Percentiles rank a stretch among this genome's conserved stretches.
phyloP scores from a whole-genome alignment of 768 basidiomycete species.

The Suillus subaureus region DNA sequence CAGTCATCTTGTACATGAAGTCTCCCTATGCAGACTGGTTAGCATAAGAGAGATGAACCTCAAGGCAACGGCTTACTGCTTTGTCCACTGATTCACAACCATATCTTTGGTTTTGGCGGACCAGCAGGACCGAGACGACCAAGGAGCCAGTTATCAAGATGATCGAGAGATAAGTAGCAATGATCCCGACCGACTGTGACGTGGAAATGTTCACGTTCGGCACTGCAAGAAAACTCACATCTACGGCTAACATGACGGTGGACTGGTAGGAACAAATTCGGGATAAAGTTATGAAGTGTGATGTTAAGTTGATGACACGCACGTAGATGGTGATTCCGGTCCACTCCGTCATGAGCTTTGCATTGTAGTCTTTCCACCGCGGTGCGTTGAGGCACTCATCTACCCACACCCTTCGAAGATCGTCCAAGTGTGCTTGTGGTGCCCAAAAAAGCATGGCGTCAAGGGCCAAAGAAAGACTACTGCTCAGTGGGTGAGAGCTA shows the following conservation, averaged over 20 bases:
- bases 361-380: conserved; percentile 25
- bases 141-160: conserved; percentile 14
- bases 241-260: conserved; percentile 36
- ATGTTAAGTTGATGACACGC: neutral
- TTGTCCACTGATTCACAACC: conserved; percentile 34
- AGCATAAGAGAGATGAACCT: neutral
- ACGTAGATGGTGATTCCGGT: conserved; percentile 16
- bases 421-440: conserved; percentile 35
- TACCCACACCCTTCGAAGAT: conserved; percentile 13
- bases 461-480: conserved; percentile 5
- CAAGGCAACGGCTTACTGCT: conserved; percentile 34
- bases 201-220: conserved; percentile 32
- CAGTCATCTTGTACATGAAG: conserved; percentile 15
- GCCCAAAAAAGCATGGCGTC: conserved; percentile 11
- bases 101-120: conserved; percentile 35
- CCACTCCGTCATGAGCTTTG: conserved; percentile 20
- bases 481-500: conserved; percentile 1
- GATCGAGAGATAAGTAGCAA: conserved; percentile 13
- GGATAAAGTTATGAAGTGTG: neutral
- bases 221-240: conserved; percentile 38
- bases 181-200: conserved; percentile 1
- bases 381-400: conserved; percentile 9
- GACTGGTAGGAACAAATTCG: conserved; percentile 19
- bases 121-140: conserved; percentile 14
- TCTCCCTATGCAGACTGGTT: neutral